These are phyloP conservation scores for Penicillium canariense DNA, from an alignment of 495 filamentous ascomycete species.

Conservation along the genomic window DNA sequence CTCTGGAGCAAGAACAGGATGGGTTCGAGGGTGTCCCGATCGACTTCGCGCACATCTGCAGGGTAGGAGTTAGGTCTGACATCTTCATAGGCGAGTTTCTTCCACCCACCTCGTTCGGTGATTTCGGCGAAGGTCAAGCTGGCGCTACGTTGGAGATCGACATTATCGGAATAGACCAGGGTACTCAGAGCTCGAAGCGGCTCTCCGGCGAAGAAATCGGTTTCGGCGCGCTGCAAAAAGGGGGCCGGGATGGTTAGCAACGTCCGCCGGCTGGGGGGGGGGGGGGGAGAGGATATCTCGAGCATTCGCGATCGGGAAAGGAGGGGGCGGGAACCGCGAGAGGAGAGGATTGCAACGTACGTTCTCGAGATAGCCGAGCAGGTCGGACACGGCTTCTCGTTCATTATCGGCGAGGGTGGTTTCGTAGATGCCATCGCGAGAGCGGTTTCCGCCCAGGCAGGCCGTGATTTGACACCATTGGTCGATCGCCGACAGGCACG, in stretches of 20 bases:
- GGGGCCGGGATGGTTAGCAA: slow-evolving; percentile 8
- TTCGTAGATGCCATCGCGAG: slow-evolving; percentile 92
- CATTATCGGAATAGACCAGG: slow-evolving; percentile 96
- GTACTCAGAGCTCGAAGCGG: slow-evolving; percentile 94
- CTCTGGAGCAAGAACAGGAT: slow-evolving; percentile 95
- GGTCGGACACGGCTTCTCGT: slow-evolving; percentile 93
- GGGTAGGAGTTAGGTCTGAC: slow-evolving; percentile 12
- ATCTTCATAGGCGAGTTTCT: not conserved
- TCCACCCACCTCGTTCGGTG: slow-evolving; percentile 83
- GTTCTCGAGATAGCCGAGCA: slow-evolving; percentile 93
- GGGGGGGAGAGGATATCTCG: not conserved
- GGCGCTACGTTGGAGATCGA: slow-evolving; percentile 95
- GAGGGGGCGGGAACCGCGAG: not conserved
- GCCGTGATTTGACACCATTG: slow-evolving; percentile 49
- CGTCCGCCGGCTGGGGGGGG: not conserved
- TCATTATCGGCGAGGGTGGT: slow-evolving; percentile 94
- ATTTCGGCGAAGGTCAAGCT: slow-evolving; percentile 99
- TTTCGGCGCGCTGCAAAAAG: slow-evolving; percentile 75
- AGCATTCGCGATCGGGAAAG: slow-evolving; percentile 4
- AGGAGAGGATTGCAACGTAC: slow-evolving; percentile 49
- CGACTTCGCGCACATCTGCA: slow-evolving; percentile 92
- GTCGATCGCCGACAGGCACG: slow-evolving; percentile 45
- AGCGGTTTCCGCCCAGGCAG: slow-evolving; percentile 64
- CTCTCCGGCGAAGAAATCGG: slow-evolving; percentile 96
- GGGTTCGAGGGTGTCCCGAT: slow-evolving; percentile 89